Base-by-base conservation (phyloP, 306 rosid genomes). In the Cicer yamashitae region DNA sequence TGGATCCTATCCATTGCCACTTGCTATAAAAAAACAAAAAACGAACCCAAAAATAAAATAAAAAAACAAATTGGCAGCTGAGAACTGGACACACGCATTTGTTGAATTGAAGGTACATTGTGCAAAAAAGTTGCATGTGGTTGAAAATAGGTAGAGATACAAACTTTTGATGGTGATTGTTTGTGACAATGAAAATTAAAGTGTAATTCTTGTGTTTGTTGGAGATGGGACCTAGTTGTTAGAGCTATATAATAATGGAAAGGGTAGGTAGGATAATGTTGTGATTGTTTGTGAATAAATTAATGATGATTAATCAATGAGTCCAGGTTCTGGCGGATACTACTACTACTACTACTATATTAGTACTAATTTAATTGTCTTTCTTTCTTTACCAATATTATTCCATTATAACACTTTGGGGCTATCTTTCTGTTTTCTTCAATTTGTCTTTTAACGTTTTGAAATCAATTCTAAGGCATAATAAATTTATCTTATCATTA, bases 211-310 rank as follows among this genome's bases (percentile, higher is more conserved):
- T 52, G 58, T 52, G 58, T 52, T 52, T 51, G 57, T 58, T 25
- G 7, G 41, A 58, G 13, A 25, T 6, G 63, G 40, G 64, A 39
- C 14, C 64, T 22, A 58, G 41, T 58, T 30, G 37, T 30, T 3
- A 25, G 41, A 58, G 41, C 13, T 30, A 12, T 34, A 17, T 60
- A 60, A 60, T 60, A 60, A 60, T 60, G 66, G 66, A 60, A 34
- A 60, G 44, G 11, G 43, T 60, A 60, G 43, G 61, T 54, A 54
- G 66, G 66, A 60, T 60, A 60, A 60, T 60, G 66, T 13, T 12
- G 34, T 12, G 44, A 12, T 60, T 60, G 66, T 60, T 60, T 60
- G 66, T 60, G 66, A 60, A 60, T 60, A 60, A 60, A 34, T 60
- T 34, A 34, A 60, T 6, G 10, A 60, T 60, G 44, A 30, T 13